Evolutionary conservation across 73 alveolate genomes (phyloP).

Genomic region (Breviolum minutum): DNA sequence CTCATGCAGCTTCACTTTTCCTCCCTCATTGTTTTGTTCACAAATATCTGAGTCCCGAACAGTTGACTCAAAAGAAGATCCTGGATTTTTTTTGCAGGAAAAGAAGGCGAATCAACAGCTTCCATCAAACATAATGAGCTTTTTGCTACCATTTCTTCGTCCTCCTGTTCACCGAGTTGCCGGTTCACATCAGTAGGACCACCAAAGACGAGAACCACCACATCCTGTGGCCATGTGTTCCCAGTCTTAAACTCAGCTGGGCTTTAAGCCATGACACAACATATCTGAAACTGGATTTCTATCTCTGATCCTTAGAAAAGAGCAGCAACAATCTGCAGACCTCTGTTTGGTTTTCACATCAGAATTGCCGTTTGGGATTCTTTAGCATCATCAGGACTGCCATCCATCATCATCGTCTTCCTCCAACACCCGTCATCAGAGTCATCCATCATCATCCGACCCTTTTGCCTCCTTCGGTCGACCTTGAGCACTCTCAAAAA

Average conservation of each 20-base stretch:
- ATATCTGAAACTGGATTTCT: no score
- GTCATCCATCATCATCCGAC: not conserved
- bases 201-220: constrained; percentile 61
- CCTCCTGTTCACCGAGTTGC: constrained; percentile 40
- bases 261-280: no score
- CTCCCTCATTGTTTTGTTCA: not conserved
- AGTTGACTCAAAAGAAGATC: constrained; percentile 25
- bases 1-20: no score
- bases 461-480: constrained; percentile 31
- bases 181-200: constrained; percentile 73
- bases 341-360: no score
- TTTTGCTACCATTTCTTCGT: not conserved
- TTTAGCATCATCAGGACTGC: no score
- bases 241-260: no score
- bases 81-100: not conserved
- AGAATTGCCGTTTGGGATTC: no score
- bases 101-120: not conserved
- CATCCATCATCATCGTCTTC: no score
- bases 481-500: constrained; percentile 1
- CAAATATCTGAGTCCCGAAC: not conserved
- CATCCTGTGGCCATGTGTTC: not conserved
- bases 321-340: no score
- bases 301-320: no score
- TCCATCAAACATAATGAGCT: no score
- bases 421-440: no score